Evolutionary conservation across 78 protist genomes (phyloP), one percentile per base, ranked within the genome.

Genomic region (Emiliania huxleyi): DNA sequence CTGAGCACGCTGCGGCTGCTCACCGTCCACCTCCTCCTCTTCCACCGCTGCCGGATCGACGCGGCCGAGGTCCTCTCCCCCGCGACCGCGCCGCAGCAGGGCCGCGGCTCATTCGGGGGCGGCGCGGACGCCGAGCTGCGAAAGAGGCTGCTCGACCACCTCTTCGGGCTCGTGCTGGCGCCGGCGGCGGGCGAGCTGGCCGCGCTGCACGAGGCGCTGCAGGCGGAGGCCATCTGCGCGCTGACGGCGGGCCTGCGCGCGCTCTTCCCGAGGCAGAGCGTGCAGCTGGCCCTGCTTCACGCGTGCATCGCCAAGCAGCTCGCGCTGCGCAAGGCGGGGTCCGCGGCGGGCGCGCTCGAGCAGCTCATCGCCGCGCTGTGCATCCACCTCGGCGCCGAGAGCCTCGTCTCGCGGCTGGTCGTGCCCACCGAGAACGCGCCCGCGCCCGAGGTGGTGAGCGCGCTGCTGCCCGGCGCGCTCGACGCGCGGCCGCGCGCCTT

Each of bases 21-120:
- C 85, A 77, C 85, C 85, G 85, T 77, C 35, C 46, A 77, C 46
- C 29, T 77, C 33, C 85, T 77, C 85, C 18, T 6, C 85, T 35
- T 1, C n/a, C 2, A 11, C 21, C 85, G 85, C 85, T 77, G 85
- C 85, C 29, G 85, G 18, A 5, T 77, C 85, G 85, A 77, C 85
- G 85, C 23, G 44, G 85, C 85, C 18, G 21, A 45, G 33, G 23
- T 40, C 29, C 37, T 62, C 37, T 15, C n/a, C 33, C 33, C 38
- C 75, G 75, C 75, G 37, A 5, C 18, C 38, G 38, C 2, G 38
- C 81, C 42, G 42, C n/a, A n/a, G n/a, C n/a, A n/a, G n/a, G n/a
- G n/a, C n/a, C n/a, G n/a, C n/a, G n/a, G n/a, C n/a, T n/a, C n/a
- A n/a, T n/a, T n/a, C n/a, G n/a, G n/a, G n/a, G n/a, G n/a, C n/a